Conservation (phyloP, 1,284 basidiomycete species). For the Melampsora larici-populina region DNA sequence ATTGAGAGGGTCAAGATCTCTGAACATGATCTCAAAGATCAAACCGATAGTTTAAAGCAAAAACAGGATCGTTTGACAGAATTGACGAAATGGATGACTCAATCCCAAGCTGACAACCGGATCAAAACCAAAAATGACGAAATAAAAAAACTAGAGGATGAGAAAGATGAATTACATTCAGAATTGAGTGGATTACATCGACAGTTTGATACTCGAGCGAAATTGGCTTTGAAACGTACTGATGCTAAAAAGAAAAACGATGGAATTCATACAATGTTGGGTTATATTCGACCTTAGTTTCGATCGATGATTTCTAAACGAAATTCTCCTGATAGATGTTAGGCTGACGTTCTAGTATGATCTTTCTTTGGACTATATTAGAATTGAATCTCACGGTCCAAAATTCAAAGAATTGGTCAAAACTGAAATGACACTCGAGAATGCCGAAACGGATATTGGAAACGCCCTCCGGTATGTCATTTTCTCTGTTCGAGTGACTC, state of each 20-base stretch:
- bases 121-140: constrained; percentile 64
- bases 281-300: constrained; percentile 44
- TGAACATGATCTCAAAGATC: constrained; percentile 61
- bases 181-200: constrained; percentile 72
- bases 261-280: constrained; percentile 68
- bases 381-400: constrained; percentile 63
- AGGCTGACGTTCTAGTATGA: not conserved
- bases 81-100: constrained; percentile 62
- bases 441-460: constrained; percentile 70
- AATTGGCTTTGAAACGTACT: constrained; percentile 69
- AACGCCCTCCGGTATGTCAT: constrained; percentile 61
- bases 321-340: not conserved
- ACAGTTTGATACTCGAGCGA: constrained; percentile 79
- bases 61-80: constrained; percentile 63
- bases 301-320: constrained; percentile 20
- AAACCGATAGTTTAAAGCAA: constrained; percentile 57
- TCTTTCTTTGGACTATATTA: constrained; percentile 50
- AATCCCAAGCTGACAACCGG: constrained; percentile 67
- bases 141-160: constrained; percentile 65
- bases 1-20: constrained; percentile 55
- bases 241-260: constrained; percentile 66
- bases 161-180: constrained; percentile 66
- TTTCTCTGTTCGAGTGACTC: not conserved
- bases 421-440: constrained; percentile 62
- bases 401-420: constrained; percentile 67